phyloP scores from a whole-genome alignment of 768 basidiomycete species.

The Ramaria sp. region DNA sequence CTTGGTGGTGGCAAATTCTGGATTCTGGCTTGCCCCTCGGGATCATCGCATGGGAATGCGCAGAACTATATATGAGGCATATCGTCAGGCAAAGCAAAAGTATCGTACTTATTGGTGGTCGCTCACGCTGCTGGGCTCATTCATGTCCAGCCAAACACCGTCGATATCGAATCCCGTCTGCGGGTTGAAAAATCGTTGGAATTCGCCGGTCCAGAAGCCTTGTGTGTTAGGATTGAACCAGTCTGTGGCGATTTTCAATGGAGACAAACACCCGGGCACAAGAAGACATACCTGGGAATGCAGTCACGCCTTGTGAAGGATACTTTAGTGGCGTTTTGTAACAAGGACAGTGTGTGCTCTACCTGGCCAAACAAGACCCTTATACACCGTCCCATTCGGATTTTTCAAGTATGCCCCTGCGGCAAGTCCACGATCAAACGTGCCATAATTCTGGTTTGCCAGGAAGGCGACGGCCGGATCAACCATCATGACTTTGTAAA shows the following conservation, averaged over 20 bases:
- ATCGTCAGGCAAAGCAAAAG: background rate
- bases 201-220: slow-evolving; percentile 48
- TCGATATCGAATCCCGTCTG: slow-evolving; percentile 40
- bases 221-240: slow-evolving; percentile 46
- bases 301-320: slow-evolving; percentile 34
- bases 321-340: background rate
- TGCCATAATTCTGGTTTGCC: slow-evolving; percentile 34
- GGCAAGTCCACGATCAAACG: slow-evolving; percentile 43
- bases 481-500: slow-evolving; percentile 50
- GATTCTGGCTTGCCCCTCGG: slow-evolving; percentile 42
- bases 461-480: slow-evolving; percentile 56
- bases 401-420: slow-evolving; percentile 59
- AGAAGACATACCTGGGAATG: slow-evolving; percentile 34
- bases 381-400: slow-evolving; percentile 57
- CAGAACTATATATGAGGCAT: slow-evolving; percentile 37
- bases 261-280: background rate
- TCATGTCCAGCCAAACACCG: slow-evolving; percentile 65
- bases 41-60: slow-evolving; percentile 46
- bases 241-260: slow-evolving; percentile 39
- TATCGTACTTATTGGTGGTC: background rate
- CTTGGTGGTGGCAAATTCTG: slow-evolving; percentile 46
- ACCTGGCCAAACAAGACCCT: slow-evolving; percentile 76
- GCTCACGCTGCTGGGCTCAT: slow-evolving; percentile 40
- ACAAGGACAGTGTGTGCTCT: slow-evolving; percentile 43
- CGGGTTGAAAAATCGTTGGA: slow-evolving; percentile 45